Base-by-base conservation (phyloP, 1,284 basidiomycete genomes). In the Austroboletus novae-zelandiae region DNA sequence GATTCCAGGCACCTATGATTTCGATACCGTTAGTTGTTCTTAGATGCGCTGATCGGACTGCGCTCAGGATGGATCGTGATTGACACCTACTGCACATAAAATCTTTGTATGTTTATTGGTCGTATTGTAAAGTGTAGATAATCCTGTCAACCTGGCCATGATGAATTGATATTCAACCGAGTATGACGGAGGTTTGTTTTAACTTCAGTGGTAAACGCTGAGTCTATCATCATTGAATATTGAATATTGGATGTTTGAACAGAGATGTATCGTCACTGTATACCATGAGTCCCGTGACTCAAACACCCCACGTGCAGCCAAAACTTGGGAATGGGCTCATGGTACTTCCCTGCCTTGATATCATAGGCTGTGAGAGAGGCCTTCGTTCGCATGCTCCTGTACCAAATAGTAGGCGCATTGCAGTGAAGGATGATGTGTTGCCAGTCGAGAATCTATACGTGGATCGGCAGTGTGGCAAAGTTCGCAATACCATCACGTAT, bases 281-380 rank as follows among this genome's bases (percentile, higher is more conserved):
- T 63, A 76, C 80, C 1, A 78, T 94, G 3, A 68, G 81, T 0
- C 72, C 80, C 1, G 78, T 94, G 3, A 68, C 81, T 0, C 72
- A 74, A 37, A 56, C 80, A 45, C 78, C 75, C 0, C 71, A 75
- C 0, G 70, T 82, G 0, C 91, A 94, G 64, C 66, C 61, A 11
- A 83, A 81, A 55, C 77, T 95, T 1, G 80, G 90, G 1, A 72
- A 78, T 2, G 93, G 95, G 63, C 71, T 86, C 17, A 77, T 77
- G 45, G 62, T 73, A 4, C 69, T 85, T 5, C 74, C 77, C 2
- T 85, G 83, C 55, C 80, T 85, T 18, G 82, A 85, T 56, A 68
- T 70, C n/a, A n/a, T n/a, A n/a, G 29, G 83, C 90, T 9, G 72
- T 88, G 5, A 78, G 81, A 20, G 91, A 94, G 67, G 74, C 75